Percentiles rank a stretch among this genome's conserved stretches.
Conservation (phyloP, 306 rosid species). For the Cicer arietinum region DNA sequence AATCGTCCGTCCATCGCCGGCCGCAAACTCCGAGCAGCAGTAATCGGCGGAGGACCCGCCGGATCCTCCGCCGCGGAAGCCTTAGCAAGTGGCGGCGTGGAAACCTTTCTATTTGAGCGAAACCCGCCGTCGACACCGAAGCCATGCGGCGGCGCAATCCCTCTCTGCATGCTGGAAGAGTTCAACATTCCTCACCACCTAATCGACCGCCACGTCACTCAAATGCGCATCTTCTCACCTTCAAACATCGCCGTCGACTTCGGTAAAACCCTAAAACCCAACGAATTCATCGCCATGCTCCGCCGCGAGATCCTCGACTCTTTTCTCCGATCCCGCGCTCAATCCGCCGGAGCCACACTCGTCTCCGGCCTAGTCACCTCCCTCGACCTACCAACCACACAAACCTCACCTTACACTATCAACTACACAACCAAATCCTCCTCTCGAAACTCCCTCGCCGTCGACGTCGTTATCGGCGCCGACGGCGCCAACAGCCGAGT, state of each 20-base stretch:
- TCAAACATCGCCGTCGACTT: slow-evolving; percentile 89
- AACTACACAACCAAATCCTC: slow-evolving; percentile 57
- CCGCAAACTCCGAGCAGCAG: slow-evolving; percentile 87
- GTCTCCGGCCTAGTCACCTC: slow-evolving; percentile 69
- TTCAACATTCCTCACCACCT: slow-evolving; percentile 77
- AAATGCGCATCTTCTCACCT: slow-evolving; percentile 81
- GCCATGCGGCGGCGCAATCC: slow-evolving; percentile 98
- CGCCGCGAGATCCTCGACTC: slow-evolving; percentile 94
- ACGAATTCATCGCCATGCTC: slow-evolving; percentile 91
- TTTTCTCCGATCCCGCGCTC: slow-evolving; percentile 80
- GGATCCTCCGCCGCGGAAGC: slow-evolving; percentile 95
- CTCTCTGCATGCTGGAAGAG: slow-evolving; percentile 90
- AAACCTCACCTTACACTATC: slow-evolving; percentile 58
- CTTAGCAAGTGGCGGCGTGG: slow-evolving; percentile 76
- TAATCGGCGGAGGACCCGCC: slow-evolving; percentile 89
- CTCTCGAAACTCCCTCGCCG: slow-evolving; percentile 52
- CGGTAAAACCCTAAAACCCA: slow-evolving; percentile 70
- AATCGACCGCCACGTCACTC: slow-evolving; percentile 81
- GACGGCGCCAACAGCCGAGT: slow-evolving; percentile 92
- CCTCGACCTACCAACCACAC: slow-evolving; percentile 59
- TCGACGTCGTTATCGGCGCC: slow-evolving; percentile 88
- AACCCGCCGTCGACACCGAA: slow-evolving; percentile 70
- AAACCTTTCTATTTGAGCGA: slow-evolving; percentile 81
- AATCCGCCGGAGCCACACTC: slow-evolving; percentile 65
- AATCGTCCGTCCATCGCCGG: slow-evolving; percentile 56